phyloP scores from a whole-genome alignment of 352 stramenopile genomes.

The Pythium guiyangense region DNA sequence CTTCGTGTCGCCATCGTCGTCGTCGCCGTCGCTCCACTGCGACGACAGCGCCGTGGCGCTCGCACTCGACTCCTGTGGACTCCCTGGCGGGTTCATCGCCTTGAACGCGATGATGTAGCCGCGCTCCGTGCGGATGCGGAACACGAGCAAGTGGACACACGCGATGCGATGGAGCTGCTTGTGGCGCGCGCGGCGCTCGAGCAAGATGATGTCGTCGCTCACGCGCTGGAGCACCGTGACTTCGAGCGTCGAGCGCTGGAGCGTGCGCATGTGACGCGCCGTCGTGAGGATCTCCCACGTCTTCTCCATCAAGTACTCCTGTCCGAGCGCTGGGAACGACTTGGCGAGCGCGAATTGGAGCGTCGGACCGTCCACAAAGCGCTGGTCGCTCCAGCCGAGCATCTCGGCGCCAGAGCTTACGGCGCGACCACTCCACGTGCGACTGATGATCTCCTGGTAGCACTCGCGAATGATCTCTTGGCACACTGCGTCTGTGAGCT shows the following conservation, averaged over 20 bases:
- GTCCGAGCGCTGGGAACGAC: conserved; percentile 1
- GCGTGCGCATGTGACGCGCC: conserved; percentile 5
- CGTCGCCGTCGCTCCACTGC: background rate
- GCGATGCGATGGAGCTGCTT: conserved; percentile 3
- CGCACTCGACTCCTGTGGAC: conserved; percentile 7
- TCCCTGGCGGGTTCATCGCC: conserved; percentile 8
- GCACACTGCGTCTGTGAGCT: conserved; percentile 7
- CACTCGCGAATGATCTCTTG: conserved; percentile 13
- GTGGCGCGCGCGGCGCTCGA: conserved; percentile 8
- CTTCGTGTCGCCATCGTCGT: background rate
- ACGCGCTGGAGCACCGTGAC: conserved; percentile 13
- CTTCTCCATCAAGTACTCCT: conserved; percentile 10
- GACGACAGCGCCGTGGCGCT: background rate
- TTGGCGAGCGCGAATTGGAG: conserved; percentile 15
- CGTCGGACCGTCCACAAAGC: conserved; percentile 12
- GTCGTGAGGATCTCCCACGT: conserved; percentile 17
- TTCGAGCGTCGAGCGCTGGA: conserved; percentile 7
- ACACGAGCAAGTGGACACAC: conserved; percentile 8
- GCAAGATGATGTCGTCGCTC: conserved; percentile 13
- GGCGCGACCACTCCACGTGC: conserved; percentile 3
- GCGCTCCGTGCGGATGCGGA: conserved; percentile 10
- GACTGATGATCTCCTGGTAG: conserved; percentile 8
- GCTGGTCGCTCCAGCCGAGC: conserved; percentile 15
- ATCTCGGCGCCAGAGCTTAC: conserved; percentile 10
- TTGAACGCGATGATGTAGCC: conserved; percentile 14